Percentiles rank a stretch among this genome's conserved stretches.
Evolutionary conservation across 352 stramenopile genomes (phyloP).

Genomic region (Pythium phragmitis): DNA sequence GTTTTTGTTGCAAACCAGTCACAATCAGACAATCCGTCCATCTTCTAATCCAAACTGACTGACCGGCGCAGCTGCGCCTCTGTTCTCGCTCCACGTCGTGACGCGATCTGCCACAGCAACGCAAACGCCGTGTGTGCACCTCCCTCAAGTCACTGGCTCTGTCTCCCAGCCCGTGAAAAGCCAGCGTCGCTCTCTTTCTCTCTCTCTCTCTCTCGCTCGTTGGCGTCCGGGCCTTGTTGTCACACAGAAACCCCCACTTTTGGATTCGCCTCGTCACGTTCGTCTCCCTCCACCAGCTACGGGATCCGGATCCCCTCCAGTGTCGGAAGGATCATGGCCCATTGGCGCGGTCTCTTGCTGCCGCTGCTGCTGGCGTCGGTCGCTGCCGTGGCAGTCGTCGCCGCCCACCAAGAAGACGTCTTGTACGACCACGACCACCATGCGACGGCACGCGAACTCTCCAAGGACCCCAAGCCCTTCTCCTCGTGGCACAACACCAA

Average conservation of each 20-base stretch:
- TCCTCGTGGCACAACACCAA: conserved; percentile 36
- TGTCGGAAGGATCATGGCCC: neutral
- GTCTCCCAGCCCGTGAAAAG: neutral
- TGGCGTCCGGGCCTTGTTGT: neutral
- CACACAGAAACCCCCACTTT: neutral
- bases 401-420: neutral
- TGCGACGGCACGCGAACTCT: conserved; percentile 1
- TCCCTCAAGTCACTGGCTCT: neutral
- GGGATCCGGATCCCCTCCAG: too few relatives aligned
- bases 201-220: neutral
- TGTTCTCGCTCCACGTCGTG: neutral
- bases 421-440: conserved; percentile 1
- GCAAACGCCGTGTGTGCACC: neutral
- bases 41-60: conserved; percentile 1
- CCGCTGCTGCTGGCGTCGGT: neutral
- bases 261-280: conserved; percentile 15
- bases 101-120: neutral
- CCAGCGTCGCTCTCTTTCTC: neutral
- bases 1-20: neutral
- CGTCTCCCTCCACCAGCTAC: neutral
- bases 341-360: neutral
- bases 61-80: conserved; percentile 1
- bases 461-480: conserved; percentile 34
- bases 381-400: neutral
- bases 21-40: neutral